A percentile compares a stretch with the other conserved stretches of the same genome.
These are phyloP conservation scores for Allantophomopsis cytisporea DNA, from an alignment of 2,329 filamentous ascomycete genomes.

Conservation along the genomic window DNA sequence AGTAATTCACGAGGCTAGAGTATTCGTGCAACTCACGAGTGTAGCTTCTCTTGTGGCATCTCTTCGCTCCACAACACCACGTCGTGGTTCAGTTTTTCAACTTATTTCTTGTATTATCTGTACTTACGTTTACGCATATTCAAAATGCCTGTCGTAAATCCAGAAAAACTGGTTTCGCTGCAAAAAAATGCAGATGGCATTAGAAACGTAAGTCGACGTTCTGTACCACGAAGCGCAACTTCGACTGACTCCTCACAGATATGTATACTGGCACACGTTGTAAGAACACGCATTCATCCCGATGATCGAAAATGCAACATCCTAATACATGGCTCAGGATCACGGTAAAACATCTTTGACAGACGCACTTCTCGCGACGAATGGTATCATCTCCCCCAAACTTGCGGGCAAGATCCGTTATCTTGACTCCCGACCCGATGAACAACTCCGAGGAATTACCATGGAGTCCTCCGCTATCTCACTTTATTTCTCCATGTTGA, in stretches of 20 bases:
- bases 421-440: conserved; percentile 88
- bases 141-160: conserved; percentile 77
- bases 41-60: too few species aligned
- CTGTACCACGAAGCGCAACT: conserved; percentile 7
- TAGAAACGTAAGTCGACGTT: conserved; percentile 60
- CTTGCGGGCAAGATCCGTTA: conserved; percentile 96
- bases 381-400: conserved; percentile 98
- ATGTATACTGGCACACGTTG: conserved; percentile 87
- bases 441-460: conserved; percentile 93
- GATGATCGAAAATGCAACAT: not conserved
- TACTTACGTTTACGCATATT: not conserved
- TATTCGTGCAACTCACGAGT: too few species aligned
- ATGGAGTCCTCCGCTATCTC: conserved; percentile 99
- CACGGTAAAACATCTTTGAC: conserved; percentile 97
- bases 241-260: conserved; percentile 40
- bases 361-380: conserved; percentile 91
- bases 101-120: not conserved
- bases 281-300: conserved; percentile 25
- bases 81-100: too few species aligned
- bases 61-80: too few species aligned
- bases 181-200: conserved; percentile 81
- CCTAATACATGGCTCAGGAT: conserved; percentile 37
- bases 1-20: too few species aligned
- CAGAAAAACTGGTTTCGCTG: conserved; percentile 80
- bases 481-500: conserved; percentile 83